phyloP scores from a whole-genome alignment of 2,329 filamentous ascomycete genomes.

The Coniochaeta hoffmannii region DNA sequence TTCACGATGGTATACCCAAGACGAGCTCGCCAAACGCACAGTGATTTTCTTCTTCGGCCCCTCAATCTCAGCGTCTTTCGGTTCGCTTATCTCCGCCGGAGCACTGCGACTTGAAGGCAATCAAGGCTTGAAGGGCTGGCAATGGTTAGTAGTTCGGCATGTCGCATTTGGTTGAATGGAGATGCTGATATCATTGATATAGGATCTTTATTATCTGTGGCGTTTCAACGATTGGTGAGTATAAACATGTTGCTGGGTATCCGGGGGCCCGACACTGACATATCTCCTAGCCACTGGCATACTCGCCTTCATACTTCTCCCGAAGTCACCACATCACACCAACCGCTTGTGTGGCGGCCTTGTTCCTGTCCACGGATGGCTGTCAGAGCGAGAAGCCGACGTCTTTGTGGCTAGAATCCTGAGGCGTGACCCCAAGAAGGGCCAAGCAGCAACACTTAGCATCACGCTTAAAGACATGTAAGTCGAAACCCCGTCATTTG shows the following conservation, averaged over 20 bases:
- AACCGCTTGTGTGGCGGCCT: constrained; percentile 12
- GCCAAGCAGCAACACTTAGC: constrained; percentile 12
- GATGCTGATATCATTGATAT: background rate
- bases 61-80: constrained; percentile 12
- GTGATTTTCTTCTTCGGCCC: constrained; percentile 4
- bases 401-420: constrained; percentile 13
- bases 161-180: background rate
- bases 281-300: constrained; percentile 9
- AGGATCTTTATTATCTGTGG: constrained; percentile 17
- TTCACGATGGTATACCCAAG: constrained; percentile 10
- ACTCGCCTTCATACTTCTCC: constrained; percentile 12
- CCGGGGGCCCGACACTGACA: background rate
- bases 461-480: constrained; percentile 13
- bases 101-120: constrained; percentile 10
- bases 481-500: background rate
- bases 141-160: constrained; percentile 2
- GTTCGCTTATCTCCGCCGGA: constrained; percentile 14
- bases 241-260: background rate
- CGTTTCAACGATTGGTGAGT: constrained; percentile 12
- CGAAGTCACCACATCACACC: constrained; percentile 13
- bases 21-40: constrained; percentile 15
- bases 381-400: constrained; percentile 14
- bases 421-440: constrained; percentile 12
- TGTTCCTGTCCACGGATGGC: constrained; percentile 11
- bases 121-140: background rate